Conservation (phyloP, 768 basidiomycete species). For the Naematelia aurantialba region DNA sequence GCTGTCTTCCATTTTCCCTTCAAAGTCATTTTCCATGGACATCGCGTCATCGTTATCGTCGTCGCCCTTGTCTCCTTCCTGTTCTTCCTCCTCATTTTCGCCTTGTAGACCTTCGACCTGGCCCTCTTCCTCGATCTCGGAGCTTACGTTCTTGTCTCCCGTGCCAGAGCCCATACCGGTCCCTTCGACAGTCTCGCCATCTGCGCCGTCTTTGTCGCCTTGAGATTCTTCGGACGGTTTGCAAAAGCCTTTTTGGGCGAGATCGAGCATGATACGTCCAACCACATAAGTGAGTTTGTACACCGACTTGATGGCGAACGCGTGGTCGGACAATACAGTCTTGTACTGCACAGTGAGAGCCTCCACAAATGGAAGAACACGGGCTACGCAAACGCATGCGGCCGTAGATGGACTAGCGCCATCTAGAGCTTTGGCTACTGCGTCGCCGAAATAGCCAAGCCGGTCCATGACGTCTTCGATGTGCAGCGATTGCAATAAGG, state of each 20-base stretch:
- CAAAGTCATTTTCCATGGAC: conserved; percentile 88
- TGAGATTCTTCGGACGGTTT: conserved; percentile 65
- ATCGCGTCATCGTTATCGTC: conserved; percentile 62
- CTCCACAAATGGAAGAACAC: conserved; percentile 70
- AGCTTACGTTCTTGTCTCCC: conserved; percentile 81
- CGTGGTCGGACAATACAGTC: conserved; percentile 59
- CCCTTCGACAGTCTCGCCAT: conserved; percentile 59
- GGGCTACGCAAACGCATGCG: conserved; percentile 44
- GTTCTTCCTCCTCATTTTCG: conserved; percentile 55
- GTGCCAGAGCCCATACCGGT: conserved; percentile 83
- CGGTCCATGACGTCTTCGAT: conserved; percentile 31
- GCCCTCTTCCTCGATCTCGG: conserved; percentile 92
- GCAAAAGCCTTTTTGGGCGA: conserved; percentile 88
- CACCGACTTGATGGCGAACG: conserved; percentile 67
- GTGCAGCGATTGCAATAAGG: conserved; percentile 6
- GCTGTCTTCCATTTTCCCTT: conserved; percentile 77
- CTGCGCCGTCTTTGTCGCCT: conserved; percentile 54
- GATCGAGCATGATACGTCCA: conserved; percentile 65
- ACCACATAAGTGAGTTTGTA: conserved; percentile 82
- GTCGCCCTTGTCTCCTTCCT: conserved; percentile 36
- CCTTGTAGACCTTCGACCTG: conserved; percentile 90
- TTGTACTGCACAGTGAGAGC: conserved; percentile 60
- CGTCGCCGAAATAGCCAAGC: conserved; percentile 52
- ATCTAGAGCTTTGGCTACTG: conserved; percentile 48
- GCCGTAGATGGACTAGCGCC: not conserved